Evolutionary conservation across 805 yeast genomes (phyloP).

Genomic region (Barnettozyma californica): DNA sequence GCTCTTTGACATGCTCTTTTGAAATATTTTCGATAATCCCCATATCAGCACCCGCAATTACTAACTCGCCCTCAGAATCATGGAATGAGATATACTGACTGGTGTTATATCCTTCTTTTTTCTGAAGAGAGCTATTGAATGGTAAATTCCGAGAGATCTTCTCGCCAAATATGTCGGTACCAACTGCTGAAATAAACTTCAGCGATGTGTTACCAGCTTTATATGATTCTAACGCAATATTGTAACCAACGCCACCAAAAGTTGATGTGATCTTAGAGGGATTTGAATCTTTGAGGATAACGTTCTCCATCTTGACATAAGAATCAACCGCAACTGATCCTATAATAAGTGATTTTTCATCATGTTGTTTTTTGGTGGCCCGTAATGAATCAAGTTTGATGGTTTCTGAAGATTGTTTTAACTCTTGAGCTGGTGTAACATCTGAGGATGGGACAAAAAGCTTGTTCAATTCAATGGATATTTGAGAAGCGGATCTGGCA

Average conservation of each 20-base stretch:
- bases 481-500: conserved; percentile 60
- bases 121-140: conserved; percentile 22
- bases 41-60: conserved; percentile 86
- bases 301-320: conserved; percentile 41
- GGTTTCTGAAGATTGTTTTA: neutral
- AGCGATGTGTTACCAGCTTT: conserved; percentile 28
- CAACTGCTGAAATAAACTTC: conserved; percentile 54
- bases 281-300: conserved; percentile 55
- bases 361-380: neutral
- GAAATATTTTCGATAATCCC: conserved; percentile 51
- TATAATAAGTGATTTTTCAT: conserved; percentile 39
- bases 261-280: conserved; percentile 56
- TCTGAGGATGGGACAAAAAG: neutral
- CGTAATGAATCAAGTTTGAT: neutral
- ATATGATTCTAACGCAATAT: conserved; percentile 62
- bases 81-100: conserved; percentile 76
- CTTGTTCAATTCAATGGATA: conserved; percentile 42
- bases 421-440: neutral
- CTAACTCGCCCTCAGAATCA: conserved; percentile 51
- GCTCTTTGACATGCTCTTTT: conserved; percentile 34
- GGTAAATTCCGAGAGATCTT: conserved; percentile 31
- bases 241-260: conserved; percentile 83
- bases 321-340: conserved; percentile 80
- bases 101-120: conserved; percentile 30
- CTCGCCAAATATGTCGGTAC: conserved; percentile 51